Evolutionary conservation across 768 basidiomycete genomes (phyloP).

Genomic region (Panaeolus cyanescens): DNA sequence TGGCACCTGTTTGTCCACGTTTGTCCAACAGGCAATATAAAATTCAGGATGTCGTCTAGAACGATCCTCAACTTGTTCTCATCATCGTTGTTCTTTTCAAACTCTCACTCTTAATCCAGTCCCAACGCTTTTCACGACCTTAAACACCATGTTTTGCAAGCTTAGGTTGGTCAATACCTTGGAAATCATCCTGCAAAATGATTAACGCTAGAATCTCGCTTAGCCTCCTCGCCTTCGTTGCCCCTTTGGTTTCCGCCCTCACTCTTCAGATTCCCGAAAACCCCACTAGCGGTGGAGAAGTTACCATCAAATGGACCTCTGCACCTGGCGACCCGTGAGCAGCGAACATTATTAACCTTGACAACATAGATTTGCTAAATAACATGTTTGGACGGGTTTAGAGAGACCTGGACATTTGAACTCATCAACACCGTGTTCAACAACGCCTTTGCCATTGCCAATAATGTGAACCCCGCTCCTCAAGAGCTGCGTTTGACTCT

Average conservation of each 20-base stretch:
- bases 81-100: constrained; percentile 15
- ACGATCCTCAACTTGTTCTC: constrained; percentile 13
- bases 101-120: constrained; percentile 19
- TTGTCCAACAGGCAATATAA: constrained; percentile 26
- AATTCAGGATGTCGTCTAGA: constrained; percentile 9
- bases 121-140: constrained; percentile 21
- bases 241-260: constrained; percentile 51
- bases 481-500: constrained; percentile 39
- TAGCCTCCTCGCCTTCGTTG: constrained; percentile 45
- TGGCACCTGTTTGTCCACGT: constrained; percentile 24
- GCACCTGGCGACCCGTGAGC: constrained; percentile 44
- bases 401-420: constrained; percentile 41
- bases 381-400: constrained; percentile 8
- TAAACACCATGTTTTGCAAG: constrained; percentile 49
- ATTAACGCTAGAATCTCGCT: constrained; percentile 3
- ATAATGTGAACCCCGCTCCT: constrained; percentile 44
- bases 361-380: not conserved
- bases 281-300: constrained; percentile 28
- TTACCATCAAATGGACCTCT: constrained; percentile 52
- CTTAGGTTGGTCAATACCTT: constrained; percentile 37
- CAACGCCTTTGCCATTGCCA: constrained; percentile 54
- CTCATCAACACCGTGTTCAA: constrained; percentile 53
- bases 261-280: constrained; percentile 37
- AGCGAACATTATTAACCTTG: not conserved
- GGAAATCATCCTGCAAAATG: not conserved